Evolutionary conservation across 345 rosid species (phyloP), one percentile per base, ranked within the genome.

Genomic region (Bruguiera parviflora): DNA sequence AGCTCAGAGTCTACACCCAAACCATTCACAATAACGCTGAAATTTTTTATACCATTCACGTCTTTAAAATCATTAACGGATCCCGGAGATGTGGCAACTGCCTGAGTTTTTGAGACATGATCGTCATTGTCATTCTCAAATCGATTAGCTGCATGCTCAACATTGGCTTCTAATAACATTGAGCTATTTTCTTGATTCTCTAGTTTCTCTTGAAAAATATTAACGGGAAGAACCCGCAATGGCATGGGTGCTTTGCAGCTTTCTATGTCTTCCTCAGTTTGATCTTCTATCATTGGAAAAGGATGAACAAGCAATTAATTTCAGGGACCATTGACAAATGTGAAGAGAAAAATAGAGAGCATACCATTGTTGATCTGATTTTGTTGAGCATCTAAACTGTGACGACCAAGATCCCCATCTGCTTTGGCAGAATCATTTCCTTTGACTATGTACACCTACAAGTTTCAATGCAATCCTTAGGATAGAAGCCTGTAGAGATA

Each of bases 401-500:
- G 52, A 63, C 24, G 24, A 64, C 33, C 72, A 28, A 65, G 49
- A 53, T 39, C 73, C 18, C 56, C 78, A 57, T 72, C 67, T n/a
- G 11, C 65, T 70, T 55, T 31, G 18, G 43, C 13, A 9, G 67
- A 58, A 66, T 9, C 53, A 25, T 70, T 69, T 33, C 66, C 75
- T 67, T 78, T 80, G 63, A 83, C 79, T 19, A 83, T 31, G 65
- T 79, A 79, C 32, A 81, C 87, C 87, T 84, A 67, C 72, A 65
- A 72, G 19, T 58, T 59, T 52, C 10, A 21, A 58, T 35, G 27
- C 61, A 28, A 68, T 22, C 58, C 49, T 47, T 53, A 19, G 2
- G 52, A 46, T 58, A 65, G 58, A 62, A 62, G 43, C 39, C 58
- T 9, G 51, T 15, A 51, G 13, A 63, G 5, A 57, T 24, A 16